A percentile compares a stretch with the other conserved stretches of the same genome.
Evolutionary conservation across 108 stramenopile genomes (phyloP).

Genomic region (Conticribra weissflogii): DNA sequence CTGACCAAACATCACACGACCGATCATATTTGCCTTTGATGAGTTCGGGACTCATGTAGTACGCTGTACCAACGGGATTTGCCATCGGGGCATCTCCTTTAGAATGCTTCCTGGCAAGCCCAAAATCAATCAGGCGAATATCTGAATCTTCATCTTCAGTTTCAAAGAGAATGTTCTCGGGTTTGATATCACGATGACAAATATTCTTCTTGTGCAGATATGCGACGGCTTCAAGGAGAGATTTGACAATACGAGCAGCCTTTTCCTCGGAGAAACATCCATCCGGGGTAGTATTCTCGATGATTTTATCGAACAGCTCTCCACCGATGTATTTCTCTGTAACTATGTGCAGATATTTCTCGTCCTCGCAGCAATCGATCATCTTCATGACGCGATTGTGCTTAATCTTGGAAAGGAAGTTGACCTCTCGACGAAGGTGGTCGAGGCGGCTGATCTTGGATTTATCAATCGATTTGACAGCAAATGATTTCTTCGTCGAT

Average conservation of each 20-base stretch:
- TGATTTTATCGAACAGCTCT: conserved; percentile 92
- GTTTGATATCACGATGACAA: too few relatives aligned
- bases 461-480: conserved; percentile 67
- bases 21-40: too few relatives aligned
- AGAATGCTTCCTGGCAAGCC: too few relatives aligned
- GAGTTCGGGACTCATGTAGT: too few relatives aligned
- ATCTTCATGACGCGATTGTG: conserved; percentile 49
- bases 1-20: too few relatives aligned
- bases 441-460: conserved; percentile 27
- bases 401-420: conserved; percentile 17
- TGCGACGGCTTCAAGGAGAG: conserved; percentile 64
- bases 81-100: too few relatives aligned
- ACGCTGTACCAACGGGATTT: too few relatives aligned
- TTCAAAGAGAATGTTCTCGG: too few relatives aligned
- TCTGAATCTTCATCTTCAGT: too few relatives aligned
- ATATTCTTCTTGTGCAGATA: too few relatives aligned
- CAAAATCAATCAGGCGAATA: too few relatives aligned
- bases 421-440: conserved; percentile 29
- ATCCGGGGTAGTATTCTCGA: conserved; percentile 58
- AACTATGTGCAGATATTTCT: too few relatives aligned
- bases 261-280: conserved; percentile 83
- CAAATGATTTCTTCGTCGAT: conserved; percentile 44
- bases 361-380: conserved; percentile 80
- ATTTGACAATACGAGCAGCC: conserved; percentile 62
- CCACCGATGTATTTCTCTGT: conserved; percentile 81